phyloP scores from a whole-genome alignment of 176 grass and related monocot species.

The Chrysopogon serrulatus region DNA sequence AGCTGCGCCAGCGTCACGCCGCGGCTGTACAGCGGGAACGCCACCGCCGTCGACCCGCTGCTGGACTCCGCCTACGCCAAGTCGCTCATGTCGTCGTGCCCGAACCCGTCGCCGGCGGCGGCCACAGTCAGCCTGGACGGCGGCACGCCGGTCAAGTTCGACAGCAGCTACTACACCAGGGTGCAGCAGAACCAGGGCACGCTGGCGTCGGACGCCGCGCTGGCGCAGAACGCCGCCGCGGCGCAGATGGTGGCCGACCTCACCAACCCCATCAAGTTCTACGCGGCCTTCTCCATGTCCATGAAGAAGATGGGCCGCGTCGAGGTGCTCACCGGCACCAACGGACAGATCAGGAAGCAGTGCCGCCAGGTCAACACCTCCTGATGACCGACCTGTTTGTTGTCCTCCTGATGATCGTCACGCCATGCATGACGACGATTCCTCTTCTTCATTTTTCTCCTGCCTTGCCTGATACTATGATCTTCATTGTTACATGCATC shows the following conservation, averaged over 20 bases:
- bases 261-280: slow-evolving; percentile 39
- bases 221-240: slow-evolving; percentile 35
- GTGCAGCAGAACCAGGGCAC: slow-evolving; percentile 31
- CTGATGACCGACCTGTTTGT: too few species aligned
- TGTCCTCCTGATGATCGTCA: background rate
- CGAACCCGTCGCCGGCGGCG: background rate
- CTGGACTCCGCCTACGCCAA: slow-evolving; percentile 46
- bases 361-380: slow-evolving; percentile 44
- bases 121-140: slow-evolving; percentile 33
- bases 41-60: slow-evolving; percentile 31
- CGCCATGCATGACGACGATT: background rate
- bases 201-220: slow-evolving; percentile 56
- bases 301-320: slow-evolving; percentile 65
- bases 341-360: slow-evolving; percentile 46
- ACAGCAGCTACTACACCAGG: slow-evolving; percentile 30
- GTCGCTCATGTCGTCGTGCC: slow-evolving; percentile 38
- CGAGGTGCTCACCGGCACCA: slow-evolving; percentile 41
- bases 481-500: background rate
- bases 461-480: background rate
- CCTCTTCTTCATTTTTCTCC: background rate
- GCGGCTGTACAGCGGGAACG: slow-evolving; percentile 45
- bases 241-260: slow-evolving; percentile 33
- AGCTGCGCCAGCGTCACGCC: slow-evolving; percentile 44
- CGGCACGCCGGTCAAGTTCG: slow-evolving; percentile 34
- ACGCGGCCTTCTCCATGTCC: slow-evolving; percentile 42